phyloP scores from a whole-genome alignment of 2,329 filamentous ascomycete species.

The Thielaviopsis ethacetica region DNA sequence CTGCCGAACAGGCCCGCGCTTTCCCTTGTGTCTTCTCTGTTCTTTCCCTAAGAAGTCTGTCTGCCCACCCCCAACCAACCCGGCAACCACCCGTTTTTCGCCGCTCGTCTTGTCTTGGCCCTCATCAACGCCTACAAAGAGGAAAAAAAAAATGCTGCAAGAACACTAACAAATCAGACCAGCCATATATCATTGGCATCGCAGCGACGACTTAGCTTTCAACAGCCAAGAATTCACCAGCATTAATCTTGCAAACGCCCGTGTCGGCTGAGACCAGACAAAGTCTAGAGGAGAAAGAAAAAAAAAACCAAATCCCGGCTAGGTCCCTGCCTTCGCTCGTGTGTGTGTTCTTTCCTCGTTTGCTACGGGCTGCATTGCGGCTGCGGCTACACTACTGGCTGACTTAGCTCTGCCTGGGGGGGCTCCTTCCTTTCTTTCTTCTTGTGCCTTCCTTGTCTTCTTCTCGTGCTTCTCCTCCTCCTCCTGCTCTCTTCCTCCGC shows the following conservation, averaged over 20 bases:
- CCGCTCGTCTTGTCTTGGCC: neutral
- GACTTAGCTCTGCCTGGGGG: conserved; percentile 17
- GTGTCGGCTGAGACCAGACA: neutral
- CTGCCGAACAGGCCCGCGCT: neutral
- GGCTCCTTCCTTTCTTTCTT: conserved; percentile 15
- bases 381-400: neutral
- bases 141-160: neutral
- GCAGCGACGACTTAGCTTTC: too few species aligned
- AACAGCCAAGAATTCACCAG: neutral
- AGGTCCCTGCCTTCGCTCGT: neutral
- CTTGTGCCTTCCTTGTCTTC: conserved; percentile 5
- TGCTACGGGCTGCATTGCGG: neutral
- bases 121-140: neutral
- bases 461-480: conserved; percentile 16
- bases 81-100: neutral
- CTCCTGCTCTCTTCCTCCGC: conserved; percentile 12
- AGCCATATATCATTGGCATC: too few species aligned
- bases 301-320: neutral
- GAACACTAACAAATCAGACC: neutral
- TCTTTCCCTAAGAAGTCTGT: neutral
- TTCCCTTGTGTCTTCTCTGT: neutral
- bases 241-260: neutral
- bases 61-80: neutral
- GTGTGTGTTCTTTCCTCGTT: conserved; percentile 17
- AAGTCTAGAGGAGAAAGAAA: too few species aligned